Evolutionary conservation across 2,329 filamentous ascomycete species (phyloP).

Genomic region (Fusarium concolor): DNA sequence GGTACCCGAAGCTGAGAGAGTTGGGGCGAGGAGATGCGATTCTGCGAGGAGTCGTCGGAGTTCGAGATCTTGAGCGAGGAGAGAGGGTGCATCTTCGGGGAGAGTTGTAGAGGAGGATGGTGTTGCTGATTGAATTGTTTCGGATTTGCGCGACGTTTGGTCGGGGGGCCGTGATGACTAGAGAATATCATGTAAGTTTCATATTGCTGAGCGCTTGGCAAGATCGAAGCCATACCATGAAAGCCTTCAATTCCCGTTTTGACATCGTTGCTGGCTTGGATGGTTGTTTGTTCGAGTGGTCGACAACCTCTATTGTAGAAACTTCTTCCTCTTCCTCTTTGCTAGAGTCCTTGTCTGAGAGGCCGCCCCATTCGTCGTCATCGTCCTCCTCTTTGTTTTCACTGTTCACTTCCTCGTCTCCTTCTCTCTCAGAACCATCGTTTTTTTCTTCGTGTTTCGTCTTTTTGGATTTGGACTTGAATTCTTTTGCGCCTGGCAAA

Average conservation of each 20-base stretch:
- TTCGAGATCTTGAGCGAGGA: conserved; percentile 91
- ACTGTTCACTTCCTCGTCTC: conserved; percentile 48
- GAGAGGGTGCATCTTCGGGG: conserved; percentile 70
- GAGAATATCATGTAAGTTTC: conserved; percentile 13
- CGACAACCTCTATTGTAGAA: conserved; percentile 68
- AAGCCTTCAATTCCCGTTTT: conserved; percentile 79
- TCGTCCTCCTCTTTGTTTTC: conserved; percentile 41
- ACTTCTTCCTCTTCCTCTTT: conserved; percentile 41
- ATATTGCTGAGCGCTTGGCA: not conserved
- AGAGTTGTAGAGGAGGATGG: conserved; percentile 50
- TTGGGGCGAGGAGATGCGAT: conserved; percentile 80
- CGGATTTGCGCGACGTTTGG: conserved; percentile 41
- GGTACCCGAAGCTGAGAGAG: conserved; percentile 57
- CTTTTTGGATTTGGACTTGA: conserved; percentile 42
- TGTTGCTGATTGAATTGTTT: conserved; percentile 35
- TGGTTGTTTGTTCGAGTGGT: conserved; percentile 62
- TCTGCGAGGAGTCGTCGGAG: conserved; percentile 91
- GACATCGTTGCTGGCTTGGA: conserved; percentile 61
- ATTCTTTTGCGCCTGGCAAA: conserved; percentile 57
- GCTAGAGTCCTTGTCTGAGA: conserved; percentile 43
- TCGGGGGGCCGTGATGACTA: conserved; percentile 64
- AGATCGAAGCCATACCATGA: conserved; percentile 68
- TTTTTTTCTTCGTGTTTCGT: conserved; percentile 45
- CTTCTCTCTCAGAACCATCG: conserved; percentile 51
- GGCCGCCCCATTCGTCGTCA: conserved; percentile 46